Percentiles rank a stretch among this genome's conserved stretches.
These are phyloP conservation scores for Backusella psychrophila DNA, from an alignment of 192 early-diverging fungal genomes.

Conservation along the genomic window DNA sequence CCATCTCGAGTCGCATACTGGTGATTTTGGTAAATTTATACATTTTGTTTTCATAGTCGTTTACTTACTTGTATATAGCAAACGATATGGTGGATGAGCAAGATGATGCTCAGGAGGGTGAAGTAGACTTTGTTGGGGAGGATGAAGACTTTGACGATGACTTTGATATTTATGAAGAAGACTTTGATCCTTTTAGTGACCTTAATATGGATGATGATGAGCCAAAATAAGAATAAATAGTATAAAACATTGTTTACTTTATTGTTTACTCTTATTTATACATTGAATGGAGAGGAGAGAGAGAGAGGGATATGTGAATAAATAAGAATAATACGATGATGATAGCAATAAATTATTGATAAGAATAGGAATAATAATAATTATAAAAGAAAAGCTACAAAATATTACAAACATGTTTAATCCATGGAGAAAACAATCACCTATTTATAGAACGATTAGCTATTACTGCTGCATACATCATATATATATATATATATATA, in stretches of 20 bases:
- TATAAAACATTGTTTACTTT: not conserved
- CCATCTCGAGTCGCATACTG: not conserved
- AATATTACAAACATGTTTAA: constrained; percentile 1
- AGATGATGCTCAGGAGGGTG: not conserved
- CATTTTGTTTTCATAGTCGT: not conserved
- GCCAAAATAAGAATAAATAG: not conserved
- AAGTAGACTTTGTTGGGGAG: not conserved
- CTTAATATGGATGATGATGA: not conserved
- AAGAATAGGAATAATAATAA: not conserved
- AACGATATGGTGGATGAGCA: not conserved
- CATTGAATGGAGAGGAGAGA: not conserved
- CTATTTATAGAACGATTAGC: not conserved
- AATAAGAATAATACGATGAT: not conserved
- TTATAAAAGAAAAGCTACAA: not conserved
- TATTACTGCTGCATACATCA: not conserved
- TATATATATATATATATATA: not conserved
- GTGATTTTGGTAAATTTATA: not conserved
- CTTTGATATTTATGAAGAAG: not conserved
- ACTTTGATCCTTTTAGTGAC: not conserved
- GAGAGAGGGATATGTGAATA: not conserved
- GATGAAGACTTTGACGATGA: not conserved
- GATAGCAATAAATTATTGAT: not conserved
- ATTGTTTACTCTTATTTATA: not conserved
- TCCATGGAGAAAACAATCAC: not conserved
- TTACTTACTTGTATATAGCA: not conserved